phyloP scores from a whole-genome alignment of 2,329 filamentous ascomycete species.

The Xylariaceae sp. region DNA sequence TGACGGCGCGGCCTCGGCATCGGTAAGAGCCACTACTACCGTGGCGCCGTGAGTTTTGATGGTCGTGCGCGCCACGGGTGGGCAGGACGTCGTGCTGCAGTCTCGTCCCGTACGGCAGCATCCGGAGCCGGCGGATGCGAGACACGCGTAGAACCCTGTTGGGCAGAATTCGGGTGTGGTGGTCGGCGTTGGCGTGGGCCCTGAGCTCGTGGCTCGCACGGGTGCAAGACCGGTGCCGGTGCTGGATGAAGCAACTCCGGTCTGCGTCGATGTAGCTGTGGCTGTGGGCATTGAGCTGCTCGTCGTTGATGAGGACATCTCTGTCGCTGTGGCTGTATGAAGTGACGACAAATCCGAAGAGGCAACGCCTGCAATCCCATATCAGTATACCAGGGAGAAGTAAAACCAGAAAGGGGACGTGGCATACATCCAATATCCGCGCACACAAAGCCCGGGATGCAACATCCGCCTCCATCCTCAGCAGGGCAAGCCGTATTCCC shows the following conservation, averaged over 20 bases:
- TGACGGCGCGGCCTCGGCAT: constrained; percentile 36
- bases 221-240: constrained; percentile 35
- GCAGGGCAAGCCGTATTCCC: constrained; percentile 61
- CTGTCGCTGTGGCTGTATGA: constrained; percentile 23
- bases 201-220: constrained; percentile 31
- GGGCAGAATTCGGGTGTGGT: constrained; percentile 58
- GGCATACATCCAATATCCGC: constrained; percentile 62
- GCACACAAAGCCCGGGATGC: constrained; percentile 66
- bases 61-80: constrained; percentile 50
- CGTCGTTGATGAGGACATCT: not conserved
- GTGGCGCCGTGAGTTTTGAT: constrained; percentile 66
- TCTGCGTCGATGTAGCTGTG: not conserved
- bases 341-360: constrained; percentile 33
- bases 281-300: constrained; percentile 6
- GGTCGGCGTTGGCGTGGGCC: constrained; percentile 30
- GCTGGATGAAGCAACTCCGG: constrained; percentile 24
- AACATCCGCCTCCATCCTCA: constrained; percentile 67
- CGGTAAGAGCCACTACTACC: constrained; percentile 57
- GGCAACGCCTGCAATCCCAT: constrained; percentile 31
- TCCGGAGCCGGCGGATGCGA: constrained; percentile 72
- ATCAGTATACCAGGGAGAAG: not conserved
- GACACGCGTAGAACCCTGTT: constrained; percentile 86
- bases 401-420: not conserved
- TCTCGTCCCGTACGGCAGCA: constrained; percentile 86
- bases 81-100: constrained; percentile 77